A percentile compares a stretch with the other conserved stretches of the same genome.
Evolutionary conservation across 345 rosid species (phyloP).

Genomic region (Arabis alpina): DNA sequence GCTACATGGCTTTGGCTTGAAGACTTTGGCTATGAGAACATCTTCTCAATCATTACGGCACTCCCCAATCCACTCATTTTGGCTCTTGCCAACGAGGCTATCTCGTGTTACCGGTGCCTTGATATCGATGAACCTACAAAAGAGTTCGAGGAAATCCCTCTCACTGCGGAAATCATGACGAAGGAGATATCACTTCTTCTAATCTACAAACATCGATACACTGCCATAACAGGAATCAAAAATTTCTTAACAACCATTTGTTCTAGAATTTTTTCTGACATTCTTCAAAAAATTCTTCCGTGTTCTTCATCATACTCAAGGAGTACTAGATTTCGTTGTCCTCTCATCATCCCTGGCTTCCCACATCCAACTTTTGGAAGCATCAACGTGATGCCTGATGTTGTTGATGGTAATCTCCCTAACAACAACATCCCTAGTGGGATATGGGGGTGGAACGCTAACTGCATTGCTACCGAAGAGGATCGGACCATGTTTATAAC

Average conservation of each 20-base stretch:
- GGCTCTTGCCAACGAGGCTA: constrained; percentile 47
- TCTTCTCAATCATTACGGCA: constrained; percentile 22
- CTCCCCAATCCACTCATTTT: constrained; percentile 33
- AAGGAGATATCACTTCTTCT: constrained; percentile 29
- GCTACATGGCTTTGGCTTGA: constrained; percentile 62
- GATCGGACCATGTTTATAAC: constrained; percentile 57
- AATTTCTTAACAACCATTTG: constrained; percentile 48
- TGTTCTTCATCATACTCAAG: not conserved
- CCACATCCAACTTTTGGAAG: constrained; percentile 53
- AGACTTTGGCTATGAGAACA: constrained; percentile 32
- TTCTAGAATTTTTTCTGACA: constrained; percentile 43
- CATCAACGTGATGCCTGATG: constrained; percentile 31
- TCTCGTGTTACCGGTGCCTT: constrained; percentile 28
- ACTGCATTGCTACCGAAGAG: constrained; percentile 21
- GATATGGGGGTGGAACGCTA: constrained; percentile 52
- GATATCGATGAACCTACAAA: not conserved
- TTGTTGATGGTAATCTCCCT: not conserved
- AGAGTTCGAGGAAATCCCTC: constrained; percentile 24
- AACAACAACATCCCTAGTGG: constrained; percentile 18
- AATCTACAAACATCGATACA: constrained; percentile 39
- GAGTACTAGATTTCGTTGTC: not conserved
- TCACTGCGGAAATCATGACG: constrained; percentile 34
- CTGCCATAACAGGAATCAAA: constrained; percentile 50
- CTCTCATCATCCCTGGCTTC: constrained; percentile 47
- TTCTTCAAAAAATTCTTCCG: constrained; percentile 29